A percentile compares a stretch with the other conserved stretches of the same genome.
Evolutionary conservation across 352 stramenopile genomes (phyloP).

Genomic region (Phytophthora sp.): DNA sequence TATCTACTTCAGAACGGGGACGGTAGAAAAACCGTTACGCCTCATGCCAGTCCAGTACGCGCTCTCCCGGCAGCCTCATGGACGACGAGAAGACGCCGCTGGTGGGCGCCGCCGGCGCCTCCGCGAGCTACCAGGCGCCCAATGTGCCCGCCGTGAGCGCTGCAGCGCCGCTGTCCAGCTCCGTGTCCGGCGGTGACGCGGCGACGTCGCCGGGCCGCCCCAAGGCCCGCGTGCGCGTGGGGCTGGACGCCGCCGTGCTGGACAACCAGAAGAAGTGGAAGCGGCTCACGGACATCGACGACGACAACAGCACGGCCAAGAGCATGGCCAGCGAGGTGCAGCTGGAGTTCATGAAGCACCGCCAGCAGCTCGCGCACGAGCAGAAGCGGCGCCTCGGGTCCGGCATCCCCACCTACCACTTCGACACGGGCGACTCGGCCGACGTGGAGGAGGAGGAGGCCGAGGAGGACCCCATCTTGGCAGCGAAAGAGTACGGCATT

Average conservation of each 20-base stretch:
- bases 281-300: conserved; percentile 71
- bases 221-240: conserved; percentile 52
- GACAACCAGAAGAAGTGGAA: conserved; percentile 89
- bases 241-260: conserved; percentile 66
- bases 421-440: conserved; percentile 17
- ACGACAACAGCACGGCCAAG: conserved; percentile 83
- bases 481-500: conserved; percentile 34
- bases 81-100: conserved; percentile 54
- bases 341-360: conserved; percentile 68
- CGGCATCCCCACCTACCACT: conserved; percentile 45
- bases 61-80: conserved; percentile 3
- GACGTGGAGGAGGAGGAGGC: conserved; percentile 20
- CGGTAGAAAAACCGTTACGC: not conserved
- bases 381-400: conserved; percentile 42
- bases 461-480: conserved; percentile 36
- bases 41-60: not conserved
- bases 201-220: conserved; percentile 21
- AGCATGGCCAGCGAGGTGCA: conserved; percentile 86
- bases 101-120: conserved; percentile 10
- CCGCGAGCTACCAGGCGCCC: conserved; percentile 10
- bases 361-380: conserved; percentile 50
- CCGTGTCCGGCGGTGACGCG: conserved; percentile 2
- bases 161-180: not conserved
- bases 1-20: too few relatives aligned
- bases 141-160: not conserved